Percentiles rank a stretch among this genome's conserved stretches.
Evolutionary conservation across 352 stramenopile species (phyloP).

Genomic region (Pythium insidiosum): DNA sequence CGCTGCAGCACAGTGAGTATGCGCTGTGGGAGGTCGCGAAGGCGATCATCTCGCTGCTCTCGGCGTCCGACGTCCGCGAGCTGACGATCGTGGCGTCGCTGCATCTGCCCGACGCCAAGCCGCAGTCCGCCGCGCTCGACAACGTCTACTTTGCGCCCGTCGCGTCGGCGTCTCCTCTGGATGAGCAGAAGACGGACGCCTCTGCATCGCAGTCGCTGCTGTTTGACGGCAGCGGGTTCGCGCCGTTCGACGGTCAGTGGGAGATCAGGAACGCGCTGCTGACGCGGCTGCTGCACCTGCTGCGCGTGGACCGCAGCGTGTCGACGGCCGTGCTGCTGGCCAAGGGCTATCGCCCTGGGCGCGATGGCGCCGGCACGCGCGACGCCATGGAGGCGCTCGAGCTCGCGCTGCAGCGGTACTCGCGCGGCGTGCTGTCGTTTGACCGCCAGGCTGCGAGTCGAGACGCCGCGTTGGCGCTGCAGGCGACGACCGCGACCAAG

Average conservation of each 20-base stretch:
- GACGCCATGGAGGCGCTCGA: conserved; percentile 39
- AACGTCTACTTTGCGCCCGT: conserved; percentile 37
- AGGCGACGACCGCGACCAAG: no score
- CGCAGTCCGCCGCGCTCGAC: conserved; percentile 8
- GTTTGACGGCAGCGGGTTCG: no score
- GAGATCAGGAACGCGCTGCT: conserved; percentile 48
- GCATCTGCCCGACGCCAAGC: conserved; percentile 53
- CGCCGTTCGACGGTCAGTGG: conserved; percentile 28
- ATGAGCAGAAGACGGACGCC: no score
- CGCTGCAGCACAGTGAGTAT: conserved; percentile 8
- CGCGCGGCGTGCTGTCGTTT: no score
- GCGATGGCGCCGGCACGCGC: conserved; percentile 32
- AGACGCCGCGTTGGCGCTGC: no score
- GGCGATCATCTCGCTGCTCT: conserved; percentile 29
- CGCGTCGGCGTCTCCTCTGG: conserved; percentile 5
- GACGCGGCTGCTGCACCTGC: conserved; percentile 35
- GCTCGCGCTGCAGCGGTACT: conserved; percentile 25
- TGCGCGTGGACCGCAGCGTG: conserved; percentile 41
- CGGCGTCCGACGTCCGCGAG: conserved; percentile 20
- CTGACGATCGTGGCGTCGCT: conserved; percentile 41
- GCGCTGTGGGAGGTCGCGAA: conserved; percentile 37
- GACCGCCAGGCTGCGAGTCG: no score
- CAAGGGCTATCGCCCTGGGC: conserved; percentile 60
- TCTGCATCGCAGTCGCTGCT: no score
- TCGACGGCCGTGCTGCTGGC: conserved; percentile 39